Conservation (phyloP, 78 protist species). For the Mantamonas sphyraenae region DNA sequence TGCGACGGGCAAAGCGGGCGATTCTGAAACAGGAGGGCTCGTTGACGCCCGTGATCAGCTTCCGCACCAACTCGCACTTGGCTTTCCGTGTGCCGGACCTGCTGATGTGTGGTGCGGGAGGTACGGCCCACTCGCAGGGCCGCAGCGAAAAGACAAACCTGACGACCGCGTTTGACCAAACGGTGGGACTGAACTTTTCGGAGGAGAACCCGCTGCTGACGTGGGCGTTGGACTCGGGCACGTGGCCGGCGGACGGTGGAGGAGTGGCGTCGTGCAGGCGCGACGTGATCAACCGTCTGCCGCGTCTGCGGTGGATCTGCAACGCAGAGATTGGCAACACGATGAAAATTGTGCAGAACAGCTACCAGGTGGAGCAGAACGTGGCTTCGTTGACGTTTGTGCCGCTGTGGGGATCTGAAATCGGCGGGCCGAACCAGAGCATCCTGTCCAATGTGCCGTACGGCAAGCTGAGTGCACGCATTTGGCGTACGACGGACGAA, state of each 20-base stretch:
- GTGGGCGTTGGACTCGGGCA: conserved; percentile 13
- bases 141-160: not conserved
- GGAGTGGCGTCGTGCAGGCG: conserved; percentile 37
- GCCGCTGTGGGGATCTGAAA: conserved; percentile 15
- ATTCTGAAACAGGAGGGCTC: not conserved
- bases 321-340: conserved; percentile 28
- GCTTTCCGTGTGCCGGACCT: not conserved
- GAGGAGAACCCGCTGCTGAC: not conserved
- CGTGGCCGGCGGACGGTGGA: conserved; percentile 34
- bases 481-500: not conserved
- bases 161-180: not conserved
- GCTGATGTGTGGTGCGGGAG: not conserved
- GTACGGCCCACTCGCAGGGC: no score
- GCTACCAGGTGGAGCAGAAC: conserved; percentile 2
- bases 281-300: conserved; percentile 13
- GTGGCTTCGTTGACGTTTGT: conserved; percentile 9
- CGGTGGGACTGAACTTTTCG: not conserved
- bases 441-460: not conserved
- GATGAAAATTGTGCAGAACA: not conserved
- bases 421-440: conserved; percentile 13
- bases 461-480: conserved; percentile 4
- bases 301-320: conserved; percentile 20
- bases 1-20: not conserved
- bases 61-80: not conserved
- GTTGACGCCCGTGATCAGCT: not conserved